Evolutionary conservation across 2,329 filamentous ascomycete genomes (phyloP).

Genomic region (Metarhizium guizhouense): DNA sequence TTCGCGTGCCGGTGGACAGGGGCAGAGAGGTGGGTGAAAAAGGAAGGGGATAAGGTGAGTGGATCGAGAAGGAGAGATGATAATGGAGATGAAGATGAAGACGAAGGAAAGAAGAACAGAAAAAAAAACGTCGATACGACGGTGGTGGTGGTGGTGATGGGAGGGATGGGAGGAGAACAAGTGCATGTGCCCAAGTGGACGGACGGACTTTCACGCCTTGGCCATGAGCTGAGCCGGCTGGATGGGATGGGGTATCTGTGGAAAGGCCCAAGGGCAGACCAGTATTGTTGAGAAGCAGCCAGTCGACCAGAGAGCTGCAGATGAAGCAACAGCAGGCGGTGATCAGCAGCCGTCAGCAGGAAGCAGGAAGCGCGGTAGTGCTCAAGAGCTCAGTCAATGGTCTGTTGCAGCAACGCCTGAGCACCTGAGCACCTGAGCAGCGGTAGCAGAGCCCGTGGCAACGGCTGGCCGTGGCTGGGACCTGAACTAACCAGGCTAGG

Average conservation of each 20-base stretch:
- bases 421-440: not conserved
- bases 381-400: not conserved
- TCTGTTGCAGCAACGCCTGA: no score
- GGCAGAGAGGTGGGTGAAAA: slow-evolving; percentile 16
- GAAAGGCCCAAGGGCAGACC: not conserved
- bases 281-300: not conserved
- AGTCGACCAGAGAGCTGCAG: not conserved
- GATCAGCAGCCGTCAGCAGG: not conserved
- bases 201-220: slow-evolving; percentile 6
- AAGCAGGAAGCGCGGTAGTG: not conserved
- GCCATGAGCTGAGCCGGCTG: not conserved
- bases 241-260: not conserved
- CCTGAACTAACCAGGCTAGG: slow-evolving; percentile 3
- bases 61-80: slow-evolving; percentile 15
- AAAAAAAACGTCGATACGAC: slow-evolving; percentile 10
- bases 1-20: slow-evolving; percentile 13
- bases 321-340: not conserved
- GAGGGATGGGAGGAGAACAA: slow-evolving; percentile 7
- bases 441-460: slow-evolving; percentile 7
- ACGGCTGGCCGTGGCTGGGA: slow-evolving; percentile 7
- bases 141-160: slow-evolving; percentile 7
- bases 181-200: not conserved
- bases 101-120: slow-evolving; percentile 17
- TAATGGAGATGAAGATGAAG: slow-evolving; percentile 17
- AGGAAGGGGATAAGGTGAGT: slow-evolving; percentile 15